Base-by-base conservation (phyloP, 805 yeast genomes). In the Maudiozyma barnettii region DNA sequence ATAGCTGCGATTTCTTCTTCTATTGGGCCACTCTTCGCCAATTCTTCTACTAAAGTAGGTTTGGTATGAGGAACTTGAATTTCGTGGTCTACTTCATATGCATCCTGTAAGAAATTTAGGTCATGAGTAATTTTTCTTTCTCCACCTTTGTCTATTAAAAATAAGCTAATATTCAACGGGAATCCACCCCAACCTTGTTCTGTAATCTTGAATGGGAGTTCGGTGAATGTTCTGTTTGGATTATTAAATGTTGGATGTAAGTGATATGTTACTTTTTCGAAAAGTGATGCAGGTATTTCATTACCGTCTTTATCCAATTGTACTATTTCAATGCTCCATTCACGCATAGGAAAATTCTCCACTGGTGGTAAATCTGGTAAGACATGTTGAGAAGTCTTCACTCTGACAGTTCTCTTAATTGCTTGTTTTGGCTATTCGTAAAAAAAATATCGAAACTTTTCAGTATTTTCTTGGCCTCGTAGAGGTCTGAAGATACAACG, bases 111-210 rank as follows among this genome's bases (percentile, higher is more conserved):
- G 66, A 91, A 93, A 66, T 89, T 89, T 63, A 91, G 77, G 67
- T 91, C 99, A 63, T 93, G 98, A 58, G 77, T 79, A 48, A 93
- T 66, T 61, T 85, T 85, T 51, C 84, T 76, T 65, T 90, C 97
- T 43, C 98, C 98, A 46, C 82, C 84, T 61, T 84, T 85, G 50
- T 95, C 98, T 18, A 82, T 74, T 41, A 85, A 70, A 51, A 84
- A 84, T 39, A 90, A 71, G 31, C 84, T 75, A 51, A 93, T 81
- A 36, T 85, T 85, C 63, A 93, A 76, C 61, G 90, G 96, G 60
- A 91, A 91, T 55, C 91, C 98, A 64, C 98, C 99, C 98, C 99
- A 91, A 45, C 99, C 99, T 69, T 87, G 82, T 65, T 91, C 99
- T 59, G 80, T 85, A 48, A 91, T 83, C 60, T 69, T 77, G 69